Percentiles rank a stretch among this genome's conserved stretches.
phyloP scores from a whole-genome alignment of 2,329 filamentous ascomycete species.

The Colletotrichum tamarilloi region DNA sequence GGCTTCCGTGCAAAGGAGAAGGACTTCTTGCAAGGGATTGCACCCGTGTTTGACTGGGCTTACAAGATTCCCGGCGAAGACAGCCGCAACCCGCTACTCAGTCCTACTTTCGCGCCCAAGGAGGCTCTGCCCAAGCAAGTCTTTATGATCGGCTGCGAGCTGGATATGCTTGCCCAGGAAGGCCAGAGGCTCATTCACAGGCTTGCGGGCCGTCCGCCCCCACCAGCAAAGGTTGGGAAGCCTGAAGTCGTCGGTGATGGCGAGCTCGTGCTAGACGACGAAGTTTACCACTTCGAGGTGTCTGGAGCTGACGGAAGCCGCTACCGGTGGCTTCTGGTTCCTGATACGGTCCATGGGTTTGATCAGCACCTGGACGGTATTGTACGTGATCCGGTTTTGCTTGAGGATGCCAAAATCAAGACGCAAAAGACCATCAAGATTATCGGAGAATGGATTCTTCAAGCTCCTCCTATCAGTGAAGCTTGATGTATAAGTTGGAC shows the following conservation, averaged over 20 bases:
- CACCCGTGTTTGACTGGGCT: constrained; percentile 45
- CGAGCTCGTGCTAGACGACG: constrained; percentile 41
- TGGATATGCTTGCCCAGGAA: constrained; percentile 53
- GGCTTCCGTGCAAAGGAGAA: constrained; percentile 34
- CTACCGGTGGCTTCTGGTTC: constrained; percentile 46
- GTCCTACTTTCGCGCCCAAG: constrained; percentile 46
- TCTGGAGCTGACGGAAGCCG: constrained; percentile 34
- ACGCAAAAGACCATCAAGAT: constrained; percentile 39
- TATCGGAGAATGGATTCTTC: constrained; percentile 43
- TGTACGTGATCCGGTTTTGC: constrained; percentile 36
- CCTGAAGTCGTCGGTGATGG: constrained; percentile 37
- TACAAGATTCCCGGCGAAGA: constrained; percentile 45
- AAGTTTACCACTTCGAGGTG: constrained; percentile 43
- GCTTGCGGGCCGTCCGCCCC: constrained; percentile 45
- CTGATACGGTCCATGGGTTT: constrained; percentile 45
- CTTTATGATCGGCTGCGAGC: constrained; percentile 50
- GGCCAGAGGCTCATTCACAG: constrained; percentile 50
- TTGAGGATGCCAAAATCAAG: constrained; percentile 42
- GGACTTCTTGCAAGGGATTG: constrained; percentile 36
- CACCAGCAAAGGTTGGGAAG: constrained; percentile 44
- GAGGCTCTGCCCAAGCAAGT: constrained; percentile 48
- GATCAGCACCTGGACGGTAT: constrained; percentile 40
- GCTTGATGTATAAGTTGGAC: background rate
- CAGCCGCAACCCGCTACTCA: constrained; percentile 46
- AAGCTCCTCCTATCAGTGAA: constrained; percentile 15